phyloP scores from a whole-genome alignment of 2,329 filamentous ascomycete species.

The Aspergillus alliaceus region DNA sequence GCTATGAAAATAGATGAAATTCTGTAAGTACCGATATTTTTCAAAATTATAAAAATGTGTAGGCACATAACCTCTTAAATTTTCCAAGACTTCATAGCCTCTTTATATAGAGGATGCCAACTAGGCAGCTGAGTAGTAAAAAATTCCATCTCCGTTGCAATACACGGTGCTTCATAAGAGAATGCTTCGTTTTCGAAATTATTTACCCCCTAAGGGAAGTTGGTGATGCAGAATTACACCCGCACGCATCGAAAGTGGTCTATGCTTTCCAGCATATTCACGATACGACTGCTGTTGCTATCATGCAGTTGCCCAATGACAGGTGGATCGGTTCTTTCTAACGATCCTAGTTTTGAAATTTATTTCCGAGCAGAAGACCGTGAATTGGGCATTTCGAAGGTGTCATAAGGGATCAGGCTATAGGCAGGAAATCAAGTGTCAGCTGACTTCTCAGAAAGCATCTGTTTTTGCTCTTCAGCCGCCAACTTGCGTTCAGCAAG shows the following conservation, averaged over 20 bases:
- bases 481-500: constrained; percentile 39
- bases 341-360: neutral
- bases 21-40: neutral
- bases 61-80: neutral
- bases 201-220: neutral
- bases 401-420: neutral
- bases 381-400: neutral
- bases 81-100: neutral
- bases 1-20: neutral
- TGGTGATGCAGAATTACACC: neutral
- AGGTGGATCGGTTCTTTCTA: no score
- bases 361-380: neutral
- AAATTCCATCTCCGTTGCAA: neutral
- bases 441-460: constrained; percentile 5
- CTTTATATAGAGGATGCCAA: neutral
- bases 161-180: neutral
- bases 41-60: neutral
- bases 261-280: neutral
- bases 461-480: constrained; percentile 25
- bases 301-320: neutral
- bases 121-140: neutral
- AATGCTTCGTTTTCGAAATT: neutral
- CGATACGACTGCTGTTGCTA: neutral
- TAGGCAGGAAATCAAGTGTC: neutral
- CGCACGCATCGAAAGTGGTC: neutral